These are phyloP conservation scores for Melanomma pulvis-pyrius DNA, from an alignment of 495 filamentous ascomycete species.

Conservation along the genomic window DNA sequence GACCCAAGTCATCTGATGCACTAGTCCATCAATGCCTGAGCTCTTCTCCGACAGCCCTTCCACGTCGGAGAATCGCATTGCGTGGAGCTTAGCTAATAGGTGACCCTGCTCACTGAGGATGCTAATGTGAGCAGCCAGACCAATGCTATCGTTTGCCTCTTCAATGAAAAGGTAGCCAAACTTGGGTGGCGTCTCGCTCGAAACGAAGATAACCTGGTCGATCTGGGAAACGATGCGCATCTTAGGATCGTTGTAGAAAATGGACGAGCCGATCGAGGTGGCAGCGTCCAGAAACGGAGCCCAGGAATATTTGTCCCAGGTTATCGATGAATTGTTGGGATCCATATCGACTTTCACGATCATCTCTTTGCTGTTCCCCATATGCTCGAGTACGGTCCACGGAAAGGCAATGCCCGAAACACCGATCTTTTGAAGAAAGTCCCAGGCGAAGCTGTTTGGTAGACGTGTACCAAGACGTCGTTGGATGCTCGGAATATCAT, in stretches of 20 bases:
- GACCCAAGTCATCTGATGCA: neutral
- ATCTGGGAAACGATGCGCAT: slow-evolving; percentile 44
- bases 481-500: neutral
- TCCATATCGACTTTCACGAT: slow-evolving; percentile 47
- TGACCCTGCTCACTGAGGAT: slow-evolving; percentile 40
- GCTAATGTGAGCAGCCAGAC: slow-evolving; percentile 22
- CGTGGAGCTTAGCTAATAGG: slow-evolving; percentile 40
- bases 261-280: slow-evolving; percentile 52
- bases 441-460: slow-evolving; percentile 42
- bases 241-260: slow-evolving; percentile 48
- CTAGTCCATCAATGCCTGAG: neutral
- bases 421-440: slow-evolving; percentile 50
- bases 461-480: slow-evolving; percentile 33
- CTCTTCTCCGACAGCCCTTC: slow-evolving; percentile 32
- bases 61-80: slow-evolving; percentile 50
- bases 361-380: slow-evolving; percentile 49
- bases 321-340: slow-evolving; percentile 23
- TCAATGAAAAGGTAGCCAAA: slow-evolving; percentile 41
- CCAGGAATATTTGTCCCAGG: slow-evolving; percentile 49
- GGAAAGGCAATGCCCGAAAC: slow-evolving; percentile 53
- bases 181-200: slow-evolving; percentile 25
- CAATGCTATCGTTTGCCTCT: slow-evolving; percentile 19
- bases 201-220: slow-evolving; percentile 32
- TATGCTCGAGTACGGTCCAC: slow-evolving; percentile 50
- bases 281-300: slow-evolving; percentile 53